Evolutionary conservation across 2,329 filamentous ascomycete species (phyloP), one percentile per base, ranked within the genome.

Genomic region (Sclerotiophoma versabilis): DNA sequence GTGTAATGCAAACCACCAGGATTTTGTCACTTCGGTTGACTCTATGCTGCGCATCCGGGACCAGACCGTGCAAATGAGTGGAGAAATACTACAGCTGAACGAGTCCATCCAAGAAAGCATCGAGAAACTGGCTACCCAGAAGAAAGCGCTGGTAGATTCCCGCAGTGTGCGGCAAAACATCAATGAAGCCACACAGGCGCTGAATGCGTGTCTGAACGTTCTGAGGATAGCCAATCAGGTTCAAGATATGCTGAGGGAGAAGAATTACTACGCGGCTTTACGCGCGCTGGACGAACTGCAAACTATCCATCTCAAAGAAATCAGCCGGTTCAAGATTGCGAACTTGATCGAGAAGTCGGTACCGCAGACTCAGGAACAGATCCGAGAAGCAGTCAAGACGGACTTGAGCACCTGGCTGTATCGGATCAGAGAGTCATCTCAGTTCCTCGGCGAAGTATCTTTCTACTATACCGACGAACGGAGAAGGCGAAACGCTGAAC

Each of bases 391-490:
- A 12, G 95, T 99, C 63, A 98, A 98, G 92, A 90, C 86, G 2
- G 95, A 99, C 75, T 78, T 99, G 49, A 98, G 98, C 71, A 97
- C 92, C 0, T 99, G 95, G 95, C 81, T 99, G 9, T 99, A 90
- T 69, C 88, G 91, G 19, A 96, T 99, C 59, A 87, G 95, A 66
- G 95, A 99, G 75, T 96, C 92, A 15, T 97, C 95, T 1, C 93
- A 97, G 65, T 97, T 96, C 60, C 79, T 99, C 7, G 95, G 95
- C 4, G 95, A 99, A 73, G 91, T 99, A 6, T 93, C 95, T 4
- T 96, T 99, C 71, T 98, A 96, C 70, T 92, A 98, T 70, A 99
- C 95, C 0, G 90, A 97, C 66, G 85, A 96, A 71, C 87, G 95
- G 37, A 85, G 93, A 59, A 85, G 87, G 20, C 85, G 93, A 44